These are phyloP conservation scores for Pichia membranifaciens DNA, from an alignment of 805 yeast species.

Conservation along the genomic window DNA sequence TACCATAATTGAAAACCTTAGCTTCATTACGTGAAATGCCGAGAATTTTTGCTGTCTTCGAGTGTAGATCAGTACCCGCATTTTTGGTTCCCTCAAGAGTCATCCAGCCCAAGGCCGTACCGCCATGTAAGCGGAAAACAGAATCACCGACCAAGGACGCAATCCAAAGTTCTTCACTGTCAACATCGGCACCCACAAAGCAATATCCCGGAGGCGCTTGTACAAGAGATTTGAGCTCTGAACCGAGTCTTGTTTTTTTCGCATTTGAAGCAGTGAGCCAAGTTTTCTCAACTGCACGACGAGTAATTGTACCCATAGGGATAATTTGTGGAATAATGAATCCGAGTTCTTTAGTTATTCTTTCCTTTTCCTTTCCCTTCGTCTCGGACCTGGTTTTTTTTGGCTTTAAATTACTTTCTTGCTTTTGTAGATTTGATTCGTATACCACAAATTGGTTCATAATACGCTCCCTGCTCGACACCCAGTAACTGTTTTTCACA, in stretches of 20 bases:
- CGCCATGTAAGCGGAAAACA: slow-evolving; percentile 83
- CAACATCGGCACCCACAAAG: slow-evolving; percentile 98
- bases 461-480: slow-evolving; percentile 81
- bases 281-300: slow-evolving; percentile 94
- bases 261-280: slow-evolving; percentile 98
- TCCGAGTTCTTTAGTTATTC: slow-evolving; percentile 38
- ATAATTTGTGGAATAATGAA: slow-evolving; percentile 78
- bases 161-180: slow-evolving; percentile 97
- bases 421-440: slow-evolving; percentile 7
- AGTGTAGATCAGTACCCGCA: slow-evolving; percentile 91
- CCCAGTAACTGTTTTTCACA: slow-evolving; percentile 86
- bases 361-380: background rate
- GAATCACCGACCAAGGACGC: slow-evolving; percentile 95
- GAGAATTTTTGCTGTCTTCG: slow-evolving; percentile 84
- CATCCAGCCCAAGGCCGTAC: slow-evolving; percentile 99
- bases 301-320: slow-evolving; percentile 94
- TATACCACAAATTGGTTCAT: slow-evolving; percentile 78
- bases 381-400: no score
- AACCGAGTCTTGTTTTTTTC: slow-evolving; percentile 77
- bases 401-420: background rate
- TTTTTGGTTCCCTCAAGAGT: slow-evolving; percentile 90
- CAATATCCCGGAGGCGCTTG: slow-evolving; percentile 84
- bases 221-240: slow-evolving; percentile 84
- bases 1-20: slow-evolving; percentile 90
- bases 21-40: slow-evolving; percentile 91